Conservation (phyloP, 306 rosid species). For the Castanea sativa region DNA sequence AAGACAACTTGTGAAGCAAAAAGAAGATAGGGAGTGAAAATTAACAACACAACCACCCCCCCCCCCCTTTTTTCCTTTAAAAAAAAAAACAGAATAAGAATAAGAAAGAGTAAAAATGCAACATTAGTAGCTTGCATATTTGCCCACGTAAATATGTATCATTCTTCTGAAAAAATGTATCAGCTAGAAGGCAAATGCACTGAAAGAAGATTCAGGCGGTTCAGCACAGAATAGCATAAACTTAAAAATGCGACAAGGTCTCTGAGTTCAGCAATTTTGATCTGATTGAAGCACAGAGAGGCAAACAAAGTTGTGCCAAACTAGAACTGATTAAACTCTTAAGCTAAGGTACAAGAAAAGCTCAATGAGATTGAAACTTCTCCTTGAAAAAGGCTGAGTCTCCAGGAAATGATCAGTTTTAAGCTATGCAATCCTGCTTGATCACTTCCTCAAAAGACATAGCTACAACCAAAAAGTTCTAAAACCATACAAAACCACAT, state of each 20-base stretch:
- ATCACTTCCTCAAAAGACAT: neutral
- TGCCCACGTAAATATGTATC: neutral
- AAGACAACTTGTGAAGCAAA: neutral
- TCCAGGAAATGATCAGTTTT: neutral
- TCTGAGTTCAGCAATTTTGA: neutral
- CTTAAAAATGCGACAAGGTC: neutral
- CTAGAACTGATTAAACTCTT: neutral
- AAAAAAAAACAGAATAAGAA: no score
- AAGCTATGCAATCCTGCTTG: neutral
- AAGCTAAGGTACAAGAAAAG: neutral
- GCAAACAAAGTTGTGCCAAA: conserved; percentile 1
- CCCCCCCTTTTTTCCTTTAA: no score
- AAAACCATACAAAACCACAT: neutral
- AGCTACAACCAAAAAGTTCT: neutral
- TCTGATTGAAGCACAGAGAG: neutral
- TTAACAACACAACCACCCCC: neutral
- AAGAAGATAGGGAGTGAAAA: neutral
- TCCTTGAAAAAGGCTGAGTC: neutral
- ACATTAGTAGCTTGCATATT: neutral
- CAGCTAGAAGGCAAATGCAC: neutral
- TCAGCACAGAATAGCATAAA: neutral
- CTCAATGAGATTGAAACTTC: neutral
- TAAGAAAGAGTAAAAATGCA: no score
- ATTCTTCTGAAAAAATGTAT: neutral
- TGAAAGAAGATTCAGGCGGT: neutral